These are phyloP conservation scores for Filosporella fistucella DNA, from an alignment of 495 filamentous ascomycete genomes.

Conservation along the genomic window DNA sequence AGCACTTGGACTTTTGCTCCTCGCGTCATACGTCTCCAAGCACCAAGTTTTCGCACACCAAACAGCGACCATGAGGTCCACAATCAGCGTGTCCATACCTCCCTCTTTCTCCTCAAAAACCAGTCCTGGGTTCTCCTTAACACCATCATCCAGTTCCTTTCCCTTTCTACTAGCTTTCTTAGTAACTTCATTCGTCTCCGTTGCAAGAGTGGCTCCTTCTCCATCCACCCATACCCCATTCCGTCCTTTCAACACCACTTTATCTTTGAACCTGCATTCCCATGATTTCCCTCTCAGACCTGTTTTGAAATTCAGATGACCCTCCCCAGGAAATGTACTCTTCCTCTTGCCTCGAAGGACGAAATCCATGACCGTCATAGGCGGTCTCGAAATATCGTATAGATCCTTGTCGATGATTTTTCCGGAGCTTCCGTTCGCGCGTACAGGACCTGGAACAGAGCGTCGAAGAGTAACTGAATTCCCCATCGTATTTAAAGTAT, in stretches of 20 bases:
- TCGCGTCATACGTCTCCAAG: constrained; percentile 4
- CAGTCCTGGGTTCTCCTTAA: constrained; percentile 6
- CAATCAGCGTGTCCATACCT: background rate
- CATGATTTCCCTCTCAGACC: constrained; percentile 10
- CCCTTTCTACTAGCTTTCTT: constrained; percentile 5
- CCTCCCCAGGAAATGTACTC: constrained; percentile 8
- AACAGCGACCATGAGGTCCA: constrained; percentile 13
- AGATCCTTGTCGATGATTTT: constrained; percentile 12
- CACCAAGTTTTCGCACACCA: constrained; percentile 13
- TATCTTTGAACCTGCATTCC: constrained; percentile 13
- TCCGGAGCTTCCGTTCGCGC: background rate
- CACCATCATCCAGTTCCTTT: constrained; percentile 1
- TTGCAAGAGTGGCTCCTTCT: constrained; percentile 5
- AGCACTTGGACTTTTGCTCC: background rate
- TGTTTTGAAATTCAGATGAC: background rate
- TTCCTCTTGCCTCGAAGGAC: constrained; percentile 5
- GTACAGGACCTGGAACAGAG: constrained; percentile 1
- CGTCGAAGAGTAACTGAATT: constrained; percentile 7
- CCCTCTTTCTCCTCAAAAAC: constrained; percentile 3
- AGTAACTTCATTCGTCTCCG: constrained; percentile 5
- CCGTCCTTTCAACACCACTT: constrained; percentile 4
- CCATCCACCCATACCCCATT: constrained; percentile 6
- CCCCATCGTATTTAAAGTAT: constrained; percentile 9
- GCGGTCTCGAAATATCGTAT: constrained; percentile 3
- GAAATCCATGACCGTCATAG: background rate